phyloP scores from a whole-genome alignment of 805 yeast genomes.

The Barnettozyma vustinii region DNA sequence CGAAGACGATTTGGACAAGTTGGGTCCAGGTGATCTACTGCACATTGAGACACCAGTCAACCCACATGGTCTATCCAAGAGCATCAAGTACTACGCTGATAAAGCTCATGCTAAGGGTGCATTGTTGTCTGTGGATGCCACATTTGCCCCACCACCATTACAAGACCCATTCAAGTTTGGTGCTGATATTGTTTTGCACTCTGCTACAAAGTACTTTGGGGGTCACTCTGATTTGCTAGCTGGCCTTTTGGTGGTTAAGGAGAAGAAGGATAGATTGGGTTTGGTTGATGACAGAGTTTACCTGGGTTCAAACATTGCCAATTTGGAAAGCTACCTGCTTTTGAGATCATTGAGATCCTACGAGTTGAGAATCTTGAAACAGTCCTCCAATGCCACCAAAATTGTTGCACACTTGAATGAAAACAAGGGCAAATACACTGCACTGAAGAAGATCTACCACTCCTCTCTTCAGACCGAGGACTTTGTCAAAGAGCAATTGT shows the following conservation, averaged over 20 bases:
- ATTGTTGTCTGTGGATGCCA: slow-evolving; percentile 66
- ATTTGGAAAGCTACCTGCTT: slow-evolving; percentile 68
- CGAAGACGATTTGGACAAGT: slow-evolving; percentile 42
- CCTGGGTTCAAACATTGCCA: slow-evolving; percentile 76
- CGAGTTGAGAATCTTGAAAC: slow-evolving; percentile 64
- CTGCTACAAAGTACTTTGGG: slow-evolving; percentile 90
- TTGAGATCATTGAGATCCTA: slow-evolving; percentile 78
- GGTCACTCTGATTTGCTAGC: slow-evolving; percentile 93
- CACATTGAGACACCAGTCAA: slow-evolving; percentile 88
- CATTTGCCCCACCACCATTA: slow-evolving; percentile 92
- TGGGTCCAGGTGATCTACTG: slow-evolving; percentile 62
- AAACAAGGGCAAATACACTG: slow-evolving; percentile 43
- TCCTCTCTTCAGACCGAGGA: slow-evolving; percentile 72
- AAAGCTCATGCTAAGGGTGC: slow-evolving; percentile 80
- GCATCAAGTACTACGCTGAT: slow-evolving; percentile 56
- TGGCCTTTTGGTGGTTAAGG: slow-evolving; percentile 71
- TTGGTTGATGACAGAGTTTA: slow-evolving; percentile 59
- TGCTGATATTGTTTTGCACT: slow-evolving; percentile 86
- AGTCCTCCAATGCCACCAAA: slow-evolving; percentile 54
- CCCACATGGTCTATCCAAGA: slow-evolving; percentile 67
- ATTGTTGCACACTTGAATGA: slow-evolving; percentile 56
- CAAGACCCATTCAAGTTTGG: slow-evolving; percentile 77
- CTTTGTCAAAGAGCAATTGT: slow-evolving; percentile 60
- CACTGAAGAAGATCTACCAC: slow-evolving; percentile 52
- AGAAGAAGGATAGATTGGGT: slow-evolving; percentile 36